Evolutionary conservation across 768 basidiomycete genomes (phyloP), one percentile per base, ranked within the genome.

Genomic region (Thelephora ganbajun): DNA sequence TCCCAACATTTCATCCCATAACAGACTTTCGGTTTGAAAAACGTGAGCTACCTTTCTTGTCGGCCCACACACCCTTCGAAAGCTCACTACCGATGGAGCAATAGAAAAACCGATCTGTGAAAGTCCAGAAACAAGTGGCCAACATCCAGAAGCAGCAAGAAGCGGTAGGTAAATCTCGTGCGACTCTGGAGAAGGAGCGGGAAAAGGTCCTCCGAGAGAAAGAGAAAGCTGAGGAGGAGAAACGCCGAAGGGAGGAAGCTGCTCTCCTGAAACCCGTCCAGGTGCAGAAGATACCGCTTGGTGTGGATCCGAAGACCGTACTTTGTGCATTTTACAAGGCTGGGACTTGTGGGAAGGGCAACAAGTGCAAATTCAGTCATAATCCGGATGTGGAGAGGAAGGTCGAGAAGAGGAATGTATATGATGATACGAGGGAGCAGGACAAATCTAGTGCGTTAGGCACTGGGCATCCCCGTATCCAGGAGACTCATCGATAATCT

Each of bases 361-460:
- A 56, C 62, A 90, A 89, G 68, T 98, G 96, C 69, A 97, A 94
- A 71, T 98, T 96, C 67, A 93, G 91, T 53, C 96, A 99, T 63
- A 83, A 98, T 68, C 58, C 81, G 50, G 74, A 97, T 55, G 77
- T 94, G 33, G 92, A 77, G 6, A 69, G 96, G 51, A 97, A 93
- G 65, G 84, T 86, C 43, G 87, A 91, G 62, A 99, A 98, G 77
- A 89, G 82, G 71, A 90, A 93, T 62, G 59, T 99, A 57, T 99
- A 99, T 62, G 81, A 78, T 59, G 96, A 99, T 62, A 70, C 61
- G 46, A 71, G 94, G 52, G 61, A 86, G 91, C 52, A 84, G 92
- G 65, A 59, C 74, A 56, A 63, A 22, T 41, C 39, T 41, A 14
- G 39, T 16, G 16, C 14, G 16, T 18, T 41, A 14, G 9, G 14